Evolutionary conservation across 2,329 filamentous ascomycete species (phyloP), one percentile per base, ranked within the genome.

Genomic region (Pseudogymnoascus sp.): DNA sequence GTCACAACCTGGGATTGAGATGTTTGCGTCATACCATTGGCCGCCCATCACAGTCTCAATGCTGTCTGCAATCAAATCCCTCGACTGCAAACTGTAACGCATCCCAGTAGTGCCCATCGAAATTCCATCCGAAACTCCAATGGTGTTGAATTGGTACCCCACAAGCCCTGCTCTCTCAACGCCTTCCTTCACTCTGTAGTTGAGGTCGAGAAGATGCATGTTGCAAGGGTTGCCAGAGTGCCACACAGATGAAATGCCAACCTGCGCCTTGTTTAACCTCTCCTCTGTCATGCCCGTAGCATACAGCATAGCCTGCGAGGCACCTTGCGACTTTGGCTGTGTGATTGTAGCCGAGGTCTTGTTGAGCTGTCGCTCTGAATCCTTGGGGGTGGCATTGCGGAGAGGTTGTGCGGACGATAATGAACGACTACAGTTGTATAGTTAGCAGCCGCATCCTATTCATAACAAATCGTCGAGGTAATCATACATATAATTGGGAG

Each of bases 1-100:
- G 84, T 99, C 95, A 78, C 95, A 99, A 59, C 95, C 95, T 12
- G 95, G 95, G 71, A 99, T 89, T 61, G 91, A 96, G 74, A 99
- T 89, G 77, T 98, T 98, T 70, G 87, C 93, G 76, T 99, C 95
- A 75, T 99, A 98, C 92, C 93, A 98, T 78, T 99, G 95, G 14
- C 92, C 95, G 69, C 92, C 89, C 93, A 98, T 99, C 71, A 99
- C 95, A 4, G 95, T 98, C 83, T 99, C 95, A 72, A 99, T 96
- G 66, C 90, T 96, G 79, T 99, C 95, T 72, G 95, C 95, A 71
- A 99, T 99, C 72, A 99, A 85, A 77, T 99, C 95, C 75, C 95
- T 85, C 69, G 91, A 96, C 80, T 98, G 95, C 61, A 97, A 82
- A 62, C 90, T 95, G 79, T 92, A 98, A 66, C 93, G 85, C 95